Percentiles rank a stretch among this genome's conserved stretches.
These are phyloP conservation scores for Artemisia annua DNA, from an alignment of 129 eudicot genomes.

Conservation along the genomic window DNA sequence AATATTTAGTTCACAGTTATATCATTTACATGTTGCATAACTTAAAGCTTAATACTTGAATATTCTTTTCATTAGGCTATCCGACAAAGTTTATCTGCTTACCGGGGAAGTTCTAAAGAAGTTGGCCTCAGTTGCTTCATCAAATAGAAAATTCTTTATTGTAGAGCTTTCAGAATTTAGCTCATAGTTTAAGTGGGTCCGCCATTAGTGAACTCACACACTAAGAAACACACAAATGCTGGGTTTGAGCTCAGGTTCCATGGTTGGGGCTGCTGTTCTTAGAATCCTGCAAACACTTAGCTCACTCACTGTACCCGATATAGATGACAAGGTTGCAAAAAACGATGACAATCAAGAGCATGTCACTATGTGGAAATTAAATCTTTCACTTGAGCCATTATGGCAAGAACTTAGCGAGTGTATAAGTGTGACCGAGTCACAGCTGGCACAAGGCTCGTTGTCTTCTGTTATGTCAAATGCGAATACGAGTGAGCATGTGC, in stretches of 20 bases:
- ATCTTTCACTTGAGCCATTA: no score
- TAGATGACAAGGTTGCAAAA: no score
- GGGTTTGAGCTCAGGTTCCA: constrained; percentile 94
- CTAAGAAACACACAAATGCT: constrained; percentile 80
- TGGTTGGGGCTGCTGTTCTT: constrained; percentile 99
- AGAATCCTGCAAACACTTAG: no score
- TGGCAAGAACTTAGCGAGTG: no score
- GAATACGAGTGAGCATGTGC: no score
- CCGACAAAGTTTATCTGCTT: constrained; percentile 90
- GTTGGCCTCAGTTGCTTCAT: constrained; percentile 72
- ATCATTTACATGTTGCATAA: constrained; percentile 2
- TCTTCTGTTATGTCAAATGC: no score
- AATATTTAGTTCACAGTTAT: constrained; percentile 21
- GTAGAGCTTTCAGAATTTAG: constrained; percentile 78
- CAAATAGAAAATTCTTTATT: constrained; percentile 69
- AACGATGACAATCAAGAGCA: no score
- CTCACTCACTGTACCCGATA: no score
- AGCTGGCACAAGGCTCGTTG: no score
- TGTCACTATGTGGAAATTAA: no score
- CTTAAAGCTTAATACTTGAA: constrained; percentile 11
- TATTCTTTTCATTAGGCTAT: constrained; percentile 54
- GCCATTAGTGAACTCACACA: constrained; percentile 84
- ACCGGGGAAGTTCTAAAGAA: constrained; percentile 88
- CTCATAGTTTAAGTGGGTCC: constrained; percentile 74
- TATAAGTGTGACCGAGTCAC: no score